Conservation (phyloP, 2,329 filamentous ascomycete species). For the Tolypocladium ovalisporum region DNA sequence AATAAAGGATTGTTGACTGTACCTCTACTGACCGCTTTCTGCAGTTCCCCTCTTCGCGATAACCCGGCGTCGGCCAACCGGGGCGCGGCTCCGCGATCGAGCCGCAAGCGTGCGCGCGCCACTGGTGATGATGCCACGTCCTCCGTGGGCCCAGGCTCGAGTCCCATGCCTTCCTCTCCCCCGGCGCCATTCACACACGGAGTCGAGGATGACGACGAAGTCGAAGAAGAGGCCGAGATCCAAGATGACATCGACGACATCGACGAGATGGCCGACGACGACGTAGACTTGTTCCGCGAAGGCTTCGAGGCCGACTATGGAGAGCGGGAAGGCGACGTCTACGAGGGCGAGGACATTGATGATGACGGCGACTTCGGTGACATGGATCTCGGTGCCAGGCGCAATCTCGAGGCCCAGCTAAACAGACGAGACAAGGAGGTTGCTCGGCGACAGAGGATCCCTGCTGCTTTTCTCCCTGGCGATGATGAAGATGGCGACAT, state of each 20-base stretch:
- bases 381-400: slow-evolving; percentile 54
- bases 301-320: slow-evolving; percentile 64
- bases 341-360: slow-evolving; percentile 63
- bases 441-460: slow-evolving; percentile 53
- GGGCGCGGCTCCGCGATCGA: slow-evolving; percentile 42
- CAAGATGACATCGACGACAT: slow-evolving; percentile 67
- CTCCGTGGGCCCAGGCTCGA: slow-evolving; percentile 41
- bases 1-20: neutral
- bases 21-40: slow-evolving; percentile 1
- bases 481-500: slow-evolving; percentile 79
- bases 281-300: slow-evolving; percentile 66
- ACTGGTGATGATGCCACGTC: slow-evolving; percentile 40
- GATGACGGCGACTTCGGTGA: slow-evolving; percentile 67
- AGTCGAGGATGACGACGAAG: slow-evolving; percentile 59
- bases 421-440: slow-evolving; percentile 65
- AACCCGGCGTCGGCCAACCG: slow-evolving; percentile 79
- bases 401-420: slow-evolving; percentile 62
- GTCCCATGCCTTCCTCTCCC: slow-evolving; percentile 56
- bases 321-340: slow-evolving; percentile 54
- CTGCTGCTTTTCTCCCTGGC: slow-evolving; percentile 62
- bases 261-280: slow-evolving; percentile 73
- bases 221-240: slow-evolving; percentile 59
- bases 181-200: slow-evolving; percentile 51
- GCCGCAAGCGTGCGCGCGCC: slow-evolving; percentile 44
- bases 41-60: slow-evolving; percentile 70